Evolutionary conservation across 2,329 filamentous ascomycete species (phyloP).

Genomic region (Karstenula rhodostoma): DNA sequence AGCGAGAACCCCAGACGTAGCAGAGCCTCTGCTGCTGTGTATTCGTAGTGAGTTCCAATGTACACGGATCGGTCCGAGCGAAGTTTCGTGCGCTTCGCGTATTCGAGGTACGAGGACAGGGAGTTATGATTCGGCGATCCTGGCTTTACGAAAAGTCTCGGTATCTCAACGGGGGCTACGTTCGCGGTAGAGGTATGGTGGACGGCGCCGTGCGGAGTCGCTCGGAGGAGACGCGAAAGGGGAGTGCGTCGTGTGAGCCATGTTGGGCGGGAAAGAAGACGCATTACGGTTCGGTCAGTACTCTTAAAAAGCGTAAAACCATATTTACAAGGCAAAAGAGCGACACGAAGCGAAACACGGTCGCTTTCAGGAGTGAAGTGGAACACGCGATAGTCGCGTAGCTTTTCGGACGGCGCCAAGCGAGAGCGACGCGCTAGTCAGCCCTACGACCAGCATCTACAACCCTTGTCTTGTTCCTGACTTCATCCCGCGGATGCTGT

Average conservation of each 20-base stretch:
- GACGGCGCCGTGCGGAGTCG: conserved; percentile 31
- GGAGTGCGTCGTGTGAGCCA: conserved; percentile 29
- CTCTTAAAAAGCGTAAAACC: conserved; percentile 15
- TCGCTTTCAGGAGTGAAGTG: conserved; percentile 4
- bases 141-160: conserved; percentile 36
- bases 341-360: conserved; percentile 7
- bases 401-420: conserved; percentile 27
- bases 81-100: conserved; percentile 66
- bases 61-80: conserved; percentile 67
- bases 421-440: conserved; percentile 25
- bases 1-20: conserved; percentile 70
- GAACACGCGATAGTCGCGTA: conserved; percentile 25
- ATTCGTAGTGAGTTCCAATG: conserved; percentile 80
- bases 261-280: conserved; percentile 32
- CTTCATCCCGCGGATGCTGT: background rate
- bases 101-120: conserved; percentile 69
- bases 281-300: conserved; percentile 36
- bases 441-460: conserved; percentile 19
- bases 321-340: conserved; percentile 33
- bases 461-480: conserved; percentile 7
- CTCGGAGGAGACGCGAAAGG: conserved; percentile 30
- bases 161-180: conserved; percentile 35
- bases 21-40: conserved; percentile 67
- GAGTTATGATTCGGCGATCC: conserved; percentile 64
- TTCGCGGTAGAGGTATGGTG: conserved; percentile 36